Conservation (phyloP, 2,329 filamentous ascomycete genomes). For the Fusarium sp. region DNA sequence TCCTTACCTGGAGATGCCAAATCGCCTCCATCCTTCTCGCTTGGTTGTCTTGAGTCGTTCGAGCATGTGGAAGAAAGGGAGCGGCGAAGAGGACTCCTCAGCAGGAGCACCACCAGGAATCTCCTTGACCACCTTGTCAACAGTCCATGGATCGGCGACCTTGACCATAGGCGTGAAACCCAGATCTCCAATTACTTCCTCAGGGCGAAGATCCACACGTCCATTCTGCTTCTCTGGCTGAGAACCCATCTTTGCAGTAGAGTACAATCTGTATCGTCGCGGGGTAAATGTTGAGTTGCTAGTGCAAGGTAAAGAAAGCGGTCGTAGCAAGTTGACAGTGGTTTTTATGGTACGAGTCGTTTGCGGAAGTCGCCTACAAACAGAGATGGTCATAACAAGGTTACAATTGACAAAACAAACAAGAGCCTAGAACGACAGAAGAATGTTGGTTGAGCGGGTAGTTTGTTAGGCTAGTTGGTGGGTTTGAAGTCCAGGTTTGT, state of each 20-base stretch:
- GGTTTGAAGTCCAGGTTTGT: constrained; percentile 5
- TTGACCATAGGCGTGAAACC: constrained; percentile 53
- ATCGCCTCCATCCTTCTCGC: constrained; percentile 94
- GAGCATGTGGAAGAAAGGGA: constrained; percentile 94
- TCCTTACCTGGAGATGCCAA: constrained; percentile 73
- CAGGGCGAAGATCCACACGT: constrained; percentile 32
- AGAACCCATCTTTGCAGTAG: constrained; percentile 46
- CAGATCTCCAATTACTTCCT: constrained; percentile 43
- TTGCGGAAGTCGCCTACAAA: constrained; percentile 1
- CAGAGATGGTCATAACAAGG: constrained; percentile 18
- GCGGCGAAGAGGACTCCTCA: constrained; percentile 75
- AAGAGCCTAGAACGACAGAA: background rate
- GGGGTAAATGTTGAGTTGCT: constrained; percentile 22
- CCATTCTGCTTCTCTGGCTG: constrained; percentile 40
- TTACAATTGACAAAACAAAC: constrained; percentile 1
- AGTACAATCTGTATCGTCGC: constrained; percentile 11
- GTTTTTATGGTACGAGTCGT: background rate
- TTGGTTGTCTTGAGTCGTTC: constrained; percentile 96
- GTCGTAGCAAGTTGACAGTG: background rate
- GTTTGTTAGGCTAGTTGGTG: constrained; percentile 1
- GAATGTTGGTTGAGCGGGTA: constrained; percentile 8
- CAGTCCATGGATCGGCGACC: constrained; percentile 64
- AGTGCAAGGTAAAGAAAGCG: background rate
- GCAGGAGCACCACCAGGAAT: constrained; percentile 67
- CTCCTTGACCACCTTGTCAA: constrained; percentile 72